Base-by-base conservation (phyloP, 495 filamentous ascomycete species). In the Hyaloscypha variabilis region DNA sequence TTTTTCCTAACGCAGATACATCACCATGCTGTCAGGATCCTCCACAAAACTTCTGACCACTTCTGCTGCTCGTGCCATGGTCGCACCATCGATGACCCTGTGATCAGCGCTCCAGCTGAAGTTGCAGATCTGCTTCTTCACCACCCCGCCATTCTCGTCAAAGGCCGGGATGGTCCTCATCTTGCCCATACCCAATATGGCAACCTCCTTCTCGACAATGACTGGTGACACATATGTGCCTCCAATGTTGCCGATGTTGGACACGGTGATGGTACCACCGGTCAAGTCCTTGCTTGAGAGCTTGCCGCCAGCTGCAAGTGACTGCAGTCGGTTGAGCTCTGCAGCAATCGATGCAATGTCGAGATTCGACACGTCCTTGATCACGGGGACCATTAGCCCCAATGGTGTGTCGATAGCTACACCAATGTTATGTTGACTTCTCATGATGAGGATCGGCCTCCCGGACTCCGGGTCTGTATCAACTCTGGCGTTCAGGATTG, bases 61-160 rank as follows among this genome's bases (percentile, higher is more conserved):
- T 66, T 91, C 91, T 1, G 93, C 93, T 78, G 94, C 93, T 52
- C 93, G 79, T 10, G 96, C 96, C 86, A 97, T 90, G 29, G 91
- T 96, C 31, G 93, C 95, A 6, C 96, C 96, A 78, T 99, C 96
- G 53, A 98, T 87, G 58, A 98, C 88, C 6, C 96, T 81, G 78
- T 99, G 96, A 77, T 99, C 96, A 23, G 94, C 96, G 73, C 92
- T 94, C 94, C 94, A 99, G 72, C 92, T 97, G 69, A 98, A 94
- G 73, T 95, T 91, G 69, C 87, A 86, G 31, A 92, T 79, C 64
- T 90, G 84, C 74, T 83, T 86, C 71, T 77, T 81, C 25, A 92
- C 79, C 23, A 93, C 73, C 51, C 72, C 71, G 52, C 82, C 84
- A 23, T 77, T 69, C 52, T 75, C 73, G 24, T 76, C 72, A 75